Percentiles rank a stretch among this genome's conserved stretches.
Evolutionary conservation across 2,329 filamentous ascomycete genomes (phyloP).

Genomic region (Cordyceps farinosa): DNA sequence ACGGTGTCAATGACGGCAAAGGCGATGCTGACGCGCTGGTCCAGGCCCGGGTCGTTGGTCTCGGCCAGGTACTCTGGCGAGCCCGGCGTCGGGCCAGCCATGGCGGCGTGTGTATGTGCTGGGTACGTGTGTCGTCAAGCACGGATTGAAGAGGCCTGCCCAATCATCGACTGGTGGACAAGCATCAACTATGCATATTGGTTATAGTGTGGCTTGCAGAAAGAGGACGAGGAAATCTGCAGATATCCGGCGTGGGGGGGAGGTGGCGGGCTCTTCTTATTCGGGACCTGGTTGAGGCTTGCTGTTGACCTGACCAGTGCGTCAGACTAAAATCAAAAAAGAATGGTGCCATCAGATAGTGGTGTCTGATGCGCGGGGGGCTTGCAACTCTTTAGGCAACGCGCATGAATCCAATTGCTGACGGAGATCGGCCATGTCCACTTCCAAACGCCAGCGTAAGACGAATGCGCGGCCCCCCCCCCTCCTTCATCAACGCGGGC

Average conservation of each 20-base stretch:
- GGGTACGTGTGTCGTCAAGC: background rate
- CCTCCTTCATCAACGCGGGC: too few species aligned
- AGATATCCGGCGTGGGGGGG: background rate
- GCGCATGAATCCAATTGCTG: too few species aligned
- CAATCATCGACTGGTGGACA: background rate
- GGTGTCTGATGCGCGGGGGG: too few species aligned
- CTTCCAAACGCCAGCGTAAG: too few species aligned
- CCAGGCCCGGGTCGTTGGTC: slow-evolving; percentile 18
- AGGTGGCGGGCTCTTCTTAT: background rate
- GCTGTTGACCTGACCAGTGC: too few species aligned
- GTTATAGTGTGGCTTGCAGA: background rate
- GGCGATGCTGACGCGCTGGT: slow-evolving; percentile 19
- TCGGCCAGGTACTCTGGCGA: slow-evolving; percentile 15
- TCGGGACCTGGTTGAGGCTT: background rate
- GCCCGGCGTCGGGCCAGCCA: slow-evolving; percentile 10
- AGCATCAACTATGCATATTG: background rate
- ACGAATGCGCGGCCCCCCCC: too few species aligned
- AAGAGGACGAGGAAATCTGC: background rate
- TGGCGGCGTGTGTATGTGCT: background rate
- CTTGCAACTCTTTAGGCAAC: too few species aligned
- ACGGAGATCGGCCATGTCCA: too few species aligned
- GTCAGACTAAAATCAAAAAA: too few species aligned
- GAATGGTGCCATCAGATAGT: too few species aligned
- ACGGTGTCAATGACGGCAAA: slow-evolving; percentile 18
- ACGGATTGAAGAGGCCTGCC: background rate